phyloP scores from a whole-genome alignment of 805 yeast genomes.

The Cyberlindnera sargentensis region DNA sequence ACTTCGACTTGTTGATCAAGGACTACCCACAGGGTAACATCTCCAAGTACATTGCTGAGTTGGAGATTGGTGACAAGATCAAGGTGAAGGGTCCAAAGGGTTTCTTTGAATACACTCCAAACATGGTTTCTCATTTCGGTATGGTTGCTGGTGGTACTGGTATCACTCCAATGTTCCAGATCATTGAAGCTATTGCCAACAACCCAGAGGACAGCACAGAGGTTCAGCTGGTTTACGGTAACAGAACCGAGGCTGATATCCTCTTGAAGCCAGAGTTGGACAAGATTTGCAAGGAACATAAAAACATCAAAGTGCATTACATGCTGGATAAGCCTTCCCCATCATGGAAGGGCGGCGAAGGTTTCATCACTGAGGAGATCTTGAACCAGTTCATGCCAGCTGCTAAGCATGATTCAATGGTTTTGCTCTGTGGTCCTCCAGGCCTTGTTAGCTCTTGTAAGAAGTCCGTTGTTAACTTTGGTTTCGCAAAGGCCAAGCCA shows the following conservation, averaged over 20 bases:
- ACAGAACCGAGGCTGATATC: conserved; percentile 73
- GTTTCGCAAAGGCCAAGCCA: conserved; percentile 79
- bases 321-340: conserved; percentile 65
- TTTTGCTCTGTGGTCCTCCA: conserved; percentile 91
- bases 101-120: conserved; percentile 72
- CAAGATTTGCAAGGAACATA: conserved; percentile 45
- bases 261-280: conserved; percentile 77
- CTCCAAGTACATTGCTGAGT: conserved; percentile 62
- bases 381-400: conserved; percentile 58
- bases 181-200: conserved; percentile 69
- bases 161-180: conserved; percentile 92
- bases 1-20: conserved; percentile 80
- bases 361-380: conserved; percentile 74
- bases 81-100: conserved; percentile 90
- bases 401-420: conserved; percentile 52
- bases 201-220: conserved; percentile 77
- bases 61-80: conserved; percentile 73
- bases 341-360: conserved; percentile 70
- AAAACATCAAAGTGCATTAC: conserved; percentile 60
- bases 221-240: conserved; percentile 73
- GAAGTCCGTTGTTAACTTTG: conserved; percentile 66
- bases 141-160: conserved; percentile 99
- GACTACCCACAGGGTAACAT: conserved; percentile 82
- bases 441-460: conserved; percentile 84
- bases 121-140: conserved; percentile 63